Conservation (phyloP, 2,329 filamentous ascomycete genomes). For the Karstenula rhodostoma region DNA sequence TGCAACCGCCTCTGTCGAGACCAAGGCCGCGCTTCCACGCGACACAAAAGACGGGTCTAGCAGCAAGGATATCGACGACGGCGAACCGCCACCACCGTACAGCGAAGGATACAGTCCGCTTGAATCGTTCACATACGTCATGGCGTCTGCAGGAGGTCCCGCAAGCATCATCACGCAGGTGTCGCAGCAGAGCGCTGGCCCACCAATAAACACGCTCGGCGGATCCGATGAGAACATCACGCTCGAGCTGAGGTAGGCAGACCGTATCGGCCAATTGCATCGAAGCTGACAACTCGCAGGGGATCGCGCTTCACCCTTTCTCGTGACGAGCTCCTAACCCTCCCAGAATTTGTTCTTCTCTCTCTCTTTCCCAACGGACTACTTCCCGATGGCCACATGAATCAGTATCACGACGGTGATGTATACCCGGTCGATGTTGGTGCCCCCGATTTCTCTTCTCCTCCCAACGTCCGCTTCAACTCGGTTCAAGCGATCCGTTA, state of each 20-base stretch:
- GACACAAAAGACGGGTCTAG: conserved; percentile 80
- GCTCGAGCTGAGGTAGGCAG: conserved; percentile 84
- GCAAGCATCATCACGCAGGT: conserved; percentile 99
- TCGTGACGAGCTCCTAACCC: conserved; percentile 89
- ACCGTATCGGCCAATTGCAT: neutral
- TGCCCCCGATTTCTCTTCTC: conserved; percentile 50
- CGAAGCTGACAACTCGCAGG: conserved; percentile 58
- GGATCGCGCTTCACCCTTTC: conserved; percentile 94
- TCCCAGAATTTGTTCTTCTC: conserved; percentile 95
- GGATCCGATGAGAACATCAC: conserved; percentile 93
- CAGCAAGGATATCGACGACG: conserved; percentile 77
- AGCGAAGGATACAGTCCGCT: conserved; percentile 94
- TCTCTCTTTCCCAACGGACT: conserved; percentile 99
- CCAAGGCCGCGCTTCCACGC: conserved; percentile 82
- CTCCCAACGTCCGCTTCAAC: conserved; percentile 35
- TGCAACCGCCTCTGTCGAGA: conserved; percentile 67
- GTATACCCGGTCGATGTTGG: conserved; percentile 97
- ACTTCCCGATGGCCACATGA: conserved; percentile 95
- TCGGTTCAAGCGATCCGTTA: conserved; percentile 50
- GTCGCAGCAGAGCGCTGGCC: conserved; percentile 77
- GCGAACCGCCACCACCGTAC: conserved; percentile 94
- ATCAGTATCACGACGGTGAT: conserved; percentile 89
- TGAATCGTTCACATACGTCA: conserved; percentile 91
- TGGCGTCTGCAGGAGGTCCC: conserved; percentile 96
- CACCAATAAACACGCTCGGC: conserved; percentile 88